Percentiles rank a stretch among this genome's conserved stretches.
phyloP scores from a whole-genome alignment of 495 filamentous ascomycete genomes.

The Xylaria sp. region DNA sequence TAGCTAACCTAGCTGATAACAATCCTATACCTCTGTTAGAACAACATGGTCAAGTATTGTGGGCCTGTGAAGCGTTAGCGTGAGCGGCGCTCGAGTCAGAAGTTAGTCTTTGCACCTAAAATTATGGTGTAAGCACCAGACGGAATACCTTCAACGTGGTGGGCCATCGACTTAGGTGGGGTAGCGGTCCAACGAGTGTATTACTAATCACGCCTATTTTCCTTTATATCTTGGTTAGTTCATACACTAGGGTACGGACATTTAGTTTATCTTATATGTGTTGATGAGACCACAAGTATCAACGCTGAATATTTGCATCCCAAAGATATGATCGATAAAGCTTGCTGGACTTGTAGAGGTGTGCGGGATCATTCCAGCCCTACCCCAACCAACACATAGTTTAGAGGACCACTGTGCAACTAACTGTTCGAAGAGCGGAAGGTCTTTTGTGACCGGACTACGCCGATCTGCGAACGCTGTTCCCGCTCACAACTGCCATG shows the following conservation, averaged over 20 bases:
- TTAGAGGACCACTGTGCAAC: not conserved
- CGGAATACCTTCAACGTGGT: no score
- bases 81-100: no score
- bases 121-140: no score
- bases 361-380: not conserved
- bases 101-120: no score
- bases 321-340: not conserved
- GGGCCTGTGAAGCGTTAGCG: no score
- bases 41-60: no score
- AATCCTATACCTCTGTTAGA: no score
- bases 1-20: no score
- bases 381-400: not conserved
- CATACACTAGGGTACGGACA: not conserved
- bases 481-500: not conserved
- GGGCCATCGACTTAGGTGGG: no score
- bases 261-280: not conserved
- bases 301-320: not conserved
- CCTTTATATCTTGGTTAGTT: not conserved
- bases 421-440: slow-evolving; percentile 6
- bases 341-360: slow-evolving; percentile 4
- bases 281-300: not conserved
- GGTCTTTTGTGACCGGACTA: not conserved
- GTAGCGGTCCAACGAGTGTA: no score
- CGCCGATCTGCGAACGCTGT: not conserved
- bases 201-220: slow-evolving; percentile 3